Evolutionary conservation across 805 yeast species (phyloP), one percentile per base, ranked within the genome.

Genomic region (Wickerhamomyces sydowiorum): DNA sequence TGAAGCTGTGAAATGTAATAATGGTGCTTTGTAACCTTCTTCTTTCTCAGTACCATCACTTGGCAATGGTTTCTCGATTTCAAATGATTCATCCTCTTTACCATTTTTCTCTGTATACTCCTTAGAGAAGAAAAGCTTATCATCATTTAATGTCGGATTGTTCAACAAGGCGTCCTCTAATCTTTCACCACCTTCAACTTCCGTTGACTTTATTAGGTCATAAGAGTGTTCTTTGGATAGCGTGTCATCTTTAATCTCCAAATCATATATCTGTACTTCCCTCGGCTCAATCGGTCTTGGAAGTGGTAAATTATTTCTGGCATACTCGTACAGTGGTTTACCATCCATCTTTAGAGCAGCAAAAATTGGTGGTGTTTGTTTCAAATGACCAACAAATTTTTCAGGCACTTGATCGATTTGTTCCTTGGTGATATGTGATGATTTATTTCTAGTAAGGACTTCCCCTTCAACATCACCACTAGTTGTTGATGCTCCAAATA

Each of bases 291-390:
- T 87, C n/a, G 82, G 75, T 38, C 77, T 73, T 0, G 99, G 99
- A 18, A 93, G 70, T 0, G 96, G 91, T 21, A 75, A 67, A 0
- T 95, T 95, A 48, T 84, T 77, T 48, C 99, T 73, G 2, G 99
- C 99, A 60, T 93, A 93, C 54, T 91, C 96, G 59, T 95, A 89
- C 37, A 95, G 66, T 4, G 96, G 95, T 64, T 82, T 88, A 15
- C 99, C 99, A 57, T 88, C 82, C 80, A 95, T 84, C 58, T 91
- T 91, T 44, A 95, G 67, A 0, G 99, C 99, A 15, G 96, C 86
- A 61, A 78, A 93, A 13, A 93, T 82, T 0, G 99, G 99, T 12
- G 99, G 99, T 1, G 95, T 83, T 63, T 93, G 99, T 51, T 73
- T 73, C 40, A 90, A 66, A 14, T 78, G 73, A 0, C 98, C 99